Evolutionary conservation across 2,329 filamentous ascomycete species (phyloP), one percentile per base, ranked within the genome.

Genomic region (Ophiobolus disseminans): DNA sequence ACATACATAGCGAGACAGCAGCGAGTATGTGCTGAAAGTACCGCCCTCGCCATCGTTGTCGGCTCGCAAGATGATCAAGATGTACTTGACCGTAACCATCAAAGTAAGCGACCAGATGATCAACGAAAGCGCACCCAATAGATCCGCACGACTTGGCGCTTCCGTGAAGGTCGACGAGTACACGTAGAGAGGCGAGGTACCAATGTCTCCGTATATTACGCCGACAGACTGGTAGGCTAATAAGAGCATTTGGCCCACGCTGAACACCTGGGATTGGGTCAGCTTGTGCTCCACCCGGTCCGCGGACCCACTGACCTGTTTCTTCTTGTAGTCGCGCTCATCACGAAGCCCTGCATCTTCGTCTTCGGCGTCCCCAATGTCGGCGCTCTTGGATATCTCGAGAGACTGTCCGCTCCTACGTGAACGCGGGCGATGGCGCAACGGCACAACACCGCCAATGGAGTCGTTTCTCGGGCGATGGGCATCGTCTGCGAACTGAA

Each of bases 31-130:
- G 22, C 82, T 83, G 68, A 89, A 89, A 0, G 86, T 88, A 22
- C 86, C 86, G 21, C 86, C 86, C 62, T 89, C 85, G 35, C 86
- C 86, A 63, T 89, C 86, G 53, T 89, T 85, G 66, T 89, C 86
- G 42, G 86, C 86, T 25, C 75, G 76, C 4, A 89, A 72, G 28
- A 89, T 81, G 62, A 89, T 82, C 52, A 87, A 75, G 30, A 86
- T 77, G 62, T 89, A 89, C 73, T 89, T 89, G 48, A 87, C 58
- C 0, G 85, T 87, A 26, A 89, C 86, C 73, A 89, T 87, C 51
- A 88, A 73, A 19, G 84, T 86, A 25, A 89, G 71, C 0, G 85
- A 82, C 86, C 86, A 89, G 36, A 89, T 81, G 52, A 89, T 83
- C 34, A 89, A 79, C 3, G 86, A 89, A 1, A 89, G 73, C 0